Percentiles rank a stretch among this genome's conserved stretches.
Evolutionary conservation across 2,329 filamentous ascomycete genomes (phyloP).

Genomic region (Phaeoacremonium minimum): DNA sequence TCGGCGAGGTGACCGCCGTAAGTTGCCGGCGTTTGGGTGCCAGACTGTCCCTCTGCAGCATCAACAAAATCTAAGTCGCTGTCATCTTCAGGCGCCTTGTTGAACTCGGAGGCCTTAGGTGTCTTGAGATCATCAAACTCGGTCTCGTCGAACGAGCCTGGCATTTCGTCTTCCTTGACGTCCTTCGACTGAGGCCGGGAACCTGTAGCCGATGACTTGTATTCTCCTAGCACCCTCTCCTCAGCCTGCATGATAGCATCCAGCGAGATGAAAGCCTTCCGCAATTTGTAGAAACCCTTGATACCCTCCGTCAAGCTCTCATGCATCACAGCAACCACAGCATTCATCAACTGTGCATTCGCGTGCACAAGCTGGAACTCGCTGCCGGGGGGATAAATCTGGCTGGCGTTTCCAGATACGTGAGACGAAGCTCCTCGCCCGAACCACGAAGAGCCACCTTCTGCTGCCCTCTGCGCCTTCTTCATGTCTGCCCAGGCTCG

Average conservation of each 20-base stretch:
- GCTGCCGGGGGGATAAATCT: conserved; percentile 74
- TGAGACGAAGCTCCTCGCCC: conserved; percentile 20
- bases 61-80: conserved; percentile 52
- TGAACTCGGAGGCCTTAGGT: conserved; percentile 2
- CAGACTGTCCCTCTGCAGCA: conserved; percentile 42
- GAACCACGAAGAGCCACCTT: conserved; percentile 14
- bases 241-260: conserved; percentile 76
- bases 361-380: conserved; percentile 84
- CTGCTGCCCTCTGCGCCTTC: conserved; percentile 63
- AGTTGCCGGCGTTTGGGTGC: conserved; percentile 36
- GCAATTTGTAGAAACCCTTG: conserved; percentile 86
- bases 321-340: conserved; percentile 83
- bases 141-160: conserved; percentile 28
- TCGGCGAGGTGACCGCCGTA: conserved; percentile 41
- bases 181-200: conserved; percentile 11
- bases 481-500: conserved; percentile 73
- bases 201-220: conserved; percentile 7
- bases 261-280: conserved; percentile 82
- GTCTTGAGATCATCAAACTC: conserved; percentile 23
- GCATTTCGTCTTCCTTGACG: conserved; percentile 29
- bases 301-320: conserved; percentile 90
- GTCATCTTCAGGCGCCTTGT: conserved; percentile 13
- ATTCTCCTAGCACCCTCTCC: conserved; percentile 36
- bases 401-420: conserved; percentile 28
- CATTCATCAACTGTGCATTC: conserved; percentile 83